Evolutionary conservation across 768 basidiomycete genomes (phyloP).

Genomic region (Tylopilus subfusipes): DNA sequence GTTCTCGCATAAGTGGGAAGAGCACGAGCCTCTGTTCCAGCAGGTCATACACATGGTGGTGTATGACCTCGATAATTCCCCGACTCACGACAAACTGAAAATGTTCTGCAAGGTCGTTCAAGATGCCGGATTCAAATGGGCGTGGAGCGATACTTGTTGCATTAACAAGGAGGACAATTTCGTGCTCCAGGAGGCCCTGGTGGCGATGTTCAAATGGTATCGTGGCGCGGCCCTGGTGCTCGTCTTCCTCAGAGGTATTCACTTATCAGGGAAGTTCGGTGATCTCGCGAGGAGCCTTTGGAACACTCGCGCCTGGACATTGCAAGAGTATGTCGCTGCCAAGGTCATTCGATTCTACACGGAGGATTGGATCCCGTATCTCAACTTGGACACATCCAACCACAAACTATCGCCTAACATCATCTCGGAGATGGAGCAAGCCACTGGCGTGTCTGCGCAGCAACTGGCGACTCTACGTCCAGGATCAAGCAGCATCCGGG

Average conservation of each 20-base stretch:
- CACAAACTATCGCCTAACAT: no score
- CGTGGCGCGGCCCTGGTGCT: not conserved
- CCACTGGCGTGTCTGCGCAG: not conserved
- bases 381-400: no score
- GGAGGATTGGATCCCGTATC: not conserved
- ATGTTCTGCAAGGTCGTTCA: not conserved
- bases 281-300: not conserved
- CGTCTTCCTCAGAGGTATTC: not conserved
- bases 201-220: conserved; percentile 7
- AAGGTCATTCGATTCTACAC: conserved; percentile 1
- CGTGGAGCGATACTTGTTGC: no score
- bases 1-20: no score
- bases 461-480: not conserved
- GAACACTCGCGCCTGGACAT: conserved; percentile 6
- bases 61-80: no score
- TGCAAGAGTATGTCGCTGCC: no score
- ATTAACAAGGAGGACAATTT: no score
- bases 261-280: not conserved
- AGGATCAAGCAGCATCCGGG: not conserved
- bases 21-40: not conserved
- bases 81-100: no score
- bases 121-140: not conserved
- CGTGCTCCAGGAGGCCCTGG: conserved; percentile 1
- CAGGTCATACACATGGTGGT: not conserved
- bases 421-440: not conserved